Evolutionary conservation across 179 eudicot genomes (phyloP).

Genomic region (Pouteria campechiana): DNA sequence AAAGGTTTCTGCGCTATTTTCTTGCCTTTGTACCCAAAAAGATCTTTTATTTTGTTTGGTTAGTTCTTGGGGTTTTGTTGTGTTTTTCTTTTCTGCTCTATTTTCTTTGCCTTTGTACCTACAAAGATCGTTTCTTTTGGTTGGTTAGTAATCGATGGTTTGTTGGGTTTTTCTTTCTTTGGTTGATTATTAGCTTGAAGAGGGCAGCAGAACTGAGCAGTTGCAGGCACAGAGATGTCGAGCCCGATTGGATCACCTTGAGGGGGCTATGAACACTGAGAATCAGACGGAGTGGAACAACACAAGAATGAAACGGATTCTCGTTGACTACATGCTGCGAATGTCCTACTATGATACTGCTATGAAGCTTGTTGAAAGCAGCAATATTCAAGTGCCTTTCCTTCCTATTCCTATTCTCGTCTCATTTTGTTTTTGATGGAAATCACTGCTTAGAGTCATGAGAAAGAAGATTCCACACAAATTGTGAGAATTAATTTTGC

Average conservation of each 20-base stretch:
- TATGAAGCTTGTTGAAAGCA: slow-evolving; percentile 55
- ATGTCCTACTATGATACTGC: slow-evolving; percentile 94
- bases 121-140: background rate
- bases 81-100: background rate
- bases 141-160: background rate
- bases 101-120: background rate
- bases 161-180: too few relatives aligned
- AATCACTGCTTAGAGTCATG: too few relatives aligned
- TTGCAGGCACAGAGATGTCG: slow-evolving; percentile 79
- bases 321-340: slow-evolving; percentile 93
- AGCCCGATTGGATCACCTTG: slow-evolving; percentile 72
- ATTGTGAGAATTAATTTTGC: too few relatives aligned
- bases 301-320: slow-evolving; percentile 73
- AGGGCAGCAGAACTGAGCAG: slow-evolving; percentile 63
- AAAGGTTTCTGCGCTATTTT: slow-evolving; percentile 33
- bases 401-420: too few relatives aligned
- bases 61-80: background rate
- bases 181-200: slow-evolving; percentile 50
- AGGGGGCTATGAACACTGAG: slow-evolving; percentile 60
- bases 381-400: slow-evolving; percentile 56
- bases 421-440: too few relatives aligned
- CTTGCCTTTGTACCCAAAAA: background rate
- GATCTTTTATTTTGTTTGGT: background rate
- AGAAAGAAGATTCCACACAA: too few relatives aligned
- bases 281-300: slow-evolving; percentile 56